Percentiles rank a stretch among this genome's conserved stretches.
Conservation (phyloP, 805 yeast species). For the Metschnikowia sp. region DNA sequence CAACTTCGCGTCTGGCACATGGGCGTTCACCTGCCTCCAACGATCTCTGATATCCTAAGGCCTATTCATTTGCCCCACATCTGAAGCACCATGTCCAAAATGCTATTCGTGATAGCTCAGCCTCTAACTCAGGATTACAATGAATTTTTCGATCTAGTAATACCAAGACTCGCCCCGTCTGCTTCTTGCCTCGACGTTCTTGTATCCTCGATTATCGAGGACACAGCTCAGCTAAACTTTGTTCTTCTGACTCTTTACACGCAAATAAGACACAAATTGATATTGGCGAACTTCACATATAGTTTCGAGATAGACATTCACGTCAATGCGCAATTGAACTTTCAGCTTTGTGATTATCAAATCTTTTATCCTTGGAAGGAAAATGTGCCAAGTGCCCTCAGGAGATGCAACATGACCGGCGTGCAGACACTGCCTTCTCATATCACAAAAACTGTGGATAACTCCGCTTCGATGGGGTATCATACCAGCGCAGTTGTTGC, state of each 20-base stretch:
- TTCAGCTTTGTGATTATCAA: too few species aligned
- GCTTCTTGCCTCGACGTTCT: constrained; percentile 22
- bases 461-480: background rate
- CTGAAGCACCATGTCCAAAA: background rate
- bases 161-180: constrained; percentile 1
- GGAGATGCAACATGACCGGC: background rate
- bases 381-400: background rate
- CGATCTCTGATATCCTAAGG: background rate
- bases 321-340: constrained; percentile 17
- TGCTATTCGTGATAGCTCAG: background rate
- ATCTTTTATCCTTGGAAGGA: constrained; percentile 1
- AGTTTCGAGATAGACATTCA: constrained; percentile 29
- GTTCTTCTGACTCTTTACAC: constrained; percentile 30
- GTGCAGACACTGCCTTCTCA: background rate
- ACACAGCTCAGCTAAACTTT: constrained; percentile 24
- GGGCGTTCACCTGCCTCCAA: too few species aligned
- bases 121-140: constrained; percentile 10
- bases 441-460: background rate
- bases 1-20: too few species aligned
- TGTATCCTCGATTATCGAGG: constrained; percentile 19
- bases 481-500: constrained; percentile 35
- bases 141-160: constrained; percentile 6
- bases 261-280: constrained; percentile 9
- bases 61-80: background rate
- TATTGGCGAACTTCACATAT: constrained; percentile 21